These are phyloP conservation scores for Phyllosticta ampelicida DNA, from an alignment of 2,329 filamentous ascomycete genomes.

Conservation along the genomic window DNA sequence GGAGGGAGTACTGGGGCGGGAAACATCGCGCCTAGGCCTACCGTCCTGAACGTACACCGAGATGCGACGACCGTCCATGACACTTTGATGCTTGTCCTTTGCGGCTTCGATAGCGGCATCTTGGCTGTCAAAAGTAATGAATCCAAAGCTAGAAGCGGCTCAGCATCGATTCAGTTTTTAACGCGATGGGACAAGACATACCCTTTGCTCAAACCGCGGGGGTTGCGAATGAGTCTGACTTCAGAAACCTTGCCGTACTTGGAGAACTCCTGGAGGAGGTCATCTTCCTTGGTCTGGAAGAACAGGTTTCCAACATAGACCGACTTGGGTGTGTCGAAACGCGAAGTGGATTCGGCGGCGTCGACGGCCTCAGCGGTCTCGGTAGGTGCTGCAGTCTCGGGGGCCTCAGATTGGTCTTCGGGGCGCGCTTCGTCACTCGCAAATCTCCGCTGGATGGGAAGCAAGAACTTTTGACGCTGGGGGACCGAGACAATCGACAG, in stretches of 20 bases:
- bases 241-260: conserved; percentile 46
- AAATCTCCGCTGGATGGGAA: conserved; percentile 36
- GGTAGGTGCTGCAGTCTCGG: conserved; percentile 15
- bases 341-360: conserved; percentile 12
- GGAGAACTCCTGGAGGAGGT: conserved; percentile 49
- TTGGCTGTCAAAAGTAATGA: conserved; percentile 48
- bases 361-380: conserved; percentile 15
- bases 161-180: conserved; percentile 3
- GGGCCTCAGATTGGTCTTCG: conserved; percentile 17
- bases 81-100: conserved; percentile 45
- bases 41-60: conserved; percentile 47
- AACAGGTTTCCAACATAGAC: conserved; percentile 61
- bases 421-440: conserved; percentile 35
- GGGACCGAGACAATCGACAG: conserved; percentile 16
- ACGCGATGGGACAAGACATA: conserved; percentile 27
- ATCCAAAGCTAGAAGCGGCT: conserved; percentile 47
- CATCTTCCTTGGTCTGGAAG: conserved; percentile 54
- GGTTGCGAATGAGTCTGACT: conserved; percentile 48
- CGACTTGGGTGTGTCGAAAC: conserved; percentile 19
- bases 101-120: conserved; percentile 47
- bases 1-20: conserved; percentile 36
- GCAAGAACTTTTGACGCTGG: conserved; percentile 25
- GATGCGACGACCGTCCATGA: conserved; percentile 54
- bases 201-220: conserved; percentile 58
- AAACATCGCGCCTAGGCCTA: background rate